These are phyloP conservation scores for Lasiosphaeria miniovina DNA, from an alignment of 495 filamentous ascomycete species.

Conservation along the genomic window DNA sequence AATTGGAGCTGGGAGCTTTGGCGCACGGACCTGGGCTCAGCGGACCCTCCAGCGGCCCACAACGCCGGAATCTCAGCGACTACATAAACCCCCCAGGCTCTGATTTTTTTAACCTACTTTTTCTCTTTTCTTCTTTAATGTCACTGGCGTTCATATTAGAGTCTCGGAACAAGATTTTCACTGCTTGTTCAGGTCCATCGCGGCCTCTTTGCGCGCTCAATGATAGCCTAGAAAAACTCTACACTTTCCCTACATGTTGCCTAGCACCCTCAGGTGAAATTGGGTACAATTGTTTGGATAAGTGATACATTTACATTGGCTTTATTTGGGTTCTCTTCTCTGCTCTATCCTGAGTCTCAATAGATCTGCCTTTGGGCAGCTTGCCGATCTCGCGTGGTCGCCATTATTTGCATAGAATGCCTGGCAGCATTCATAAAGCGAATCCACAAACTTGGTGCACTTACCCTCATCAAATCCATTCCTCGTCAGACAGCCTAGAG, in stretches of 20 bases:
- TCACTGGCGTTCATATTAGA: constrained; percentile 98
- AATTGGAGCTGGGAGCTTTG: neutral
- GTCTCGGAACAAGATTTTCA: constrained; percentile 95
- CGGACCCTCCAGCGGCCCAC: neutral
- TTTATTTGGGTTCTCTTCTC: constrained; percentile 42
- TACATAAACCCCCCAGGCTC: constrained; percentile 13
- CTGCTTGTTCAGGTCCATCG: constrained; percentile 87
- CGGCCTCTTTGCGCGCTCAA: constrained; percentile 94
- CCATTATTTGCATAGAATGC: constrained; percentile 80
- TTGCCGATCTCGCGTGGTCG: constrained; percentile 69
- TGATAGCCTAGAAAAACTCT: constrained; percentile 86
- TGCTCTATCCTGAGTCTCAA: constrained; percentile 87
- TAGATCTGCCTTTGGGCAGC: constrained; percentile 81
- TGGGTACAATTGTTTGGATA: constrained; percentile 45
- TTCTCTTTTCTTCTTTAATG: constrained; percentile 67
- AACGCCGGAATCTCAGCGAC: neutral
- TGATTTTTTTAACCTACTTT: constrained; percentile 26
- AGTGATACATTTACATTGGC: constrained; percentile 40
- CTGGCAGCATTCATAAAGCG: constrained; percentile 94
- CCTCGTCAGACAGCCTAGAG: constrained; percentile 73
- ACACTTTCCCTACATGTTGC: constrained; percentile 64
- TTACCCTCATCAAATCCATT: constrained; percentile 86
- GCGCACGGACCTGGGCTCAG: neutral
- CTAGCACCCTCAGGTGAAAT: constrained; percentile 45
- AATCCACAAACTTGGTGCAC: constrained; percentile 76